Evolutionary conservation across 352 stramenopile species (phyloP), one percentile per base, ranked within the genome.

Genomic region (Pythium oligandrum): DNA sequence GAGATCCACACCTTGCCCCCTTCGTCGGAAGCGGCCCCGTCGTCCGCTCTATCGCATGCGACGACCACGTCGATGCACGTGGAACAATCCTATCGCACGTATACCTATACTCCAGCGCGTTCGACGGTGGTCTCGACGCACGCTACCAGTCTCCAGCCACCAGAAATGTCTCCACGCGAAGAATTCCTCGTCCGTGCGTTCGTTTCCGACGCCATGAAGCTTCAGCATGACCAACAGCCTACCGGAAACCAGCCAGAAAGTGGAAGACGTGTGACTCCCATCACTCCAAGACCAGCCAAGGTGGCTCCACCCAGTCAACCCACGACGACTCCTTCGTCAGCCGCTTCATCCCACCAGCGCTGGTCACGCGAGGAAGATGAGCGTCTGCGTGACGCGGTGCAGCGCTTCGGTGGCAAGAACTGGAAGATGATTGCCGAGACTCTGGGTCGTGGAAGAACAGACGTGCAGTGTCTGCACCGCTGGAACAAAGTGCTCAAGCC

Each of bases 381-480:
- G 11, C 68, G 74, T 12, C 74, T 98, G 31, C 79, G 86, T 36
- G 73, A 93, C 26, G 82, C 93, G 9, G 93, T 98, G 7, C 72
- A 92, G 39, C 75, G 81, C 26, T 92, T 97, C 53, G 90, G 91
- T 12, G 85, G 90, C 44, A 97, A 96, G 40, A 98, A 97, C 63
- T 98, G 95, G 95, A 97, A 97, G 63, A 82, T 91, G 57, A 95
- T 98, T 52, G 89, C 92, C 17, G 83, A 96, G 62, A 75, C 86
- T 33, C 64, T 98, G 32, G 85, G 88, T 17, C 88, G 92, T 50
- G 84, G 81, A 3, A 82, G 86, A 51, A 96, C 91, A 1, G 92
- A 98, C 61, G 88, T 97, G 54, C 93, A 98, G 66, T 98, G 90
- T 61, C 73, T 98, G 42, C 95, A 98, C 59, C 88, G 96, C n/a